Evolutionary conservation across 2,329 filamentous ascomycete species (phyloP), one percentile per base, ranked within the genome.

Genomic region (Graphilbum fragrans): DNA sequence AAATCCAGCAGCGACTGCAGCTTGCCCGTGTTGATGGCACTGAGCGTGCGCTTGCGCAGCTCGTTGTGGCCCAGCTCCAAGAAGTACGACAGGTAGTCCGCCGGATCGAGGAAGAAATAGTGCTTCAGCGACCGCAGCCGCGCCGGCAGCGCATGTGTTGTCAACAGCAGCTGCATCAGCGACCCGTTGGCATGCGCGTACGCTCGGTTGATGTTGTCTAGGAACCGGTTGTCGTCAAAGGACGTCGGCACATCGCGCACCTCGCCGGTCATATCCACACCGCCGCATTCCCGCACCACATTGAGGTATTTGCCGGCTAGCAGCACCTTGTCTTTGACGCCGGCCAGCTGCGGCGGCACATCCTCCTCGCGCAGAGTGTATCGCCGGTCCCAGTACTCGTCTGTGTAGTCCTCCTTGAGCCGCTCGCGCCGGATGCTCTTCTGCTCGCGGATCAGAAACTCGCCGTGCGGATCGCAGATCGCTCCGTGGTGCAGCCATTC

Each of bases 71-170:
- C 80, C 18, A 98, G 77, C 56, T 98, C 92, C 45, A 98, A 78
- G 59, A 98, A 98, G 61, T 96, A 94, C 3, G 87, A 87, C 61
- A 98, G 96, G 66, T 94, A 98, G 59, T 98, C 92, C 27, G 92
- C 95, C 9, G 88, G 83, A 53, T 96, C 90, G 47, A 98, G 79
- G 69, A 98, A 98, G 67, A 96, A 98, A 65, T 98, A 98, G 61
- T 98, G 92, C 59, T 98, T 98, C 32, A 98, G 69, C 14, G 90
- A 96, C 36, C 82, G 78, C 43, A 98, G 71, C 31, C 92, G 77
- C 22, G 85, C 82, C 1, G 90, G 88, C 5, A 98, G 73, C 12
- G 85, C 85, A 56, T 98, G 92, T 7, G 92, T 92, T 1, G 90
- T 96, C 33, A 98, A 71, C 3, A 98, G 77, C 0, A 98, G 72